Evolutionary conservation across 2,329 filamentous ascomycete genomes (phyloP).

Genomic region (Alternaria brassicicola): DNA sequence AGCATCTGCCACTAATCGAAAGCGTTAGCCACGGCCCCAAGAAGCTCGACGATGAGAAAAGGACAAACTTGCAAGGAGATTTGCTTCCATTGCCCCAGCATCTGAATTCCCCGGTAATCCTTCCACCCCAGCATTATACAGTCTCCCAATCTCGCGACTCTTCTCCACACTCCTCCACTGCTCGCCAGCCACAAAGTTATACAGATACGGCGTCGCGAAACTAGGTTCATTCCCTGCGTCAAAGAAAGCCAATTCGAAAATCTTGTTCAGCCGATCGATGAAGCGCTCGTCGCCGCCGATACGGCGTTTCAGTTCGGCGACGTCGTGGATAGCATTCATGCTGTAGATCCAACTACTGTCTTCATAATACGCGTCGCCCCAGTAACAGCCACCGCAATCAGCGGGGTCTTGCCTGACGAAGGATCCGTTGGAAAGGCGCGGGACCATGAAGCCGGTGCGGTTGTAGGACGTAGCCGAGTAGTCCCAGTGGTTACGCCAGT

Average conservation of each 20-base stretch:
- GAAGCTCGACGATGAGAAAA: not conserved
- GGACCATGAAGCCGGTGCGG: conserved; percentile 71
- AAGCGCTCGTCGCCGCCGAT: conserved; percentile 64
- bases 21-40: conserved; percentile 5
- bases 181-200: conserved; percentile 64
- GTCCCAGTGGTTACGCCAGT: conserved; percentile 78
- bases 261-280: conserved; percentile 63
- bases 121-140: conserved; percentile 58
- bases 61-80: conserved; percentile 51
- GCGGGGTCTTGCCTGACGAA: conserved; percentile 60
- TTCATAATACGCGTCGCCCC: conserved; percentile 67
- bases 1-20: conserved; percentile 41
- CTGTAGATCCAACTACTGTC: conserved; percentile 69
- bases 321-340: conserved; percentile 72
- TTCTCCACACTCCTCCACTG: conserved; percentile 67
- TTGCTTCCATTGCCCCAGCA: conserved; percentile 75
- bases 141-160: conserved; percentile 64
- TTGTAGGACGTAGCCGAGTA: conserved; percentile 61
- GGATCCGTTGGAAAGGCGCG: conserved; percentile 57
- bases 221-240: conserved; percentile 71
- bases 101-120: conserved; percentile 75
- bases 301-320: conserved; percentile 60
- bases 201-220: conserved; percentile 72
- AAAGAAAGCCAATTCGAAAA: conserved; percentile 65
- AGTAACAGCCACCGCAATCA: conserved; percentile 69